Conservation (phyloP, 139 green algal genomes). For the Bryopsis sp. region DNA sequence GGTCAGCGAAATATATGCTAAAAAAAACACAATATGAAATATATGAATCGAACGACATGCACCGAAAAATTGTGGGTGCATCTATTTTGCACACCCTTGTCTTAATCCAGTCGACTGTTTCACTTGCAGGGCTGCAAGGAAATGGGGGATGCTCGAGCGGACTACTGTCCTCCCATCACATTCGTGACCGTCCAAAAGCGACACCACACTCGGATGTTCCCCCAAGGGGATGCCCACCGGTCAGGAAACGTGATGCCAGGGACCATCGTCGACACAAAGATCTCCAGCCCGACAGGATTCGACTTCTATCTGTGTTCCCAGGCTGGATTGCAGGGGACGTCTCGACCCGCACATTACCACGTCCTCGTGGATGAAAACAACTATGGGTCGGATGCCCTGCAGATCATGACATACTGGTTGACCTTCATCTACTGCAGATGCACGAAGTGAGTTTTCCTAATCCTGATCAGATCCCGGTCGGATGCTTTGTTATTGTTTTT, state of each 20-base stretch:
- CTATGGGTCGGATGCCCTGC: slow-evolving; percentile 50
- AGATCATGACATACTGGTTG: slow-evolving; percentile 58
- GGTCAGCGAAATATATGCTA: too few species aligned
- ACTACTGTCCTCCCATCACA: slow-evolving; percentile 44
- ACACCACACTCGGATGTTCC: slow-evolving; percentile 20
- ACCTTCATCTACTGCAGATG: slow-evolving; percentile 72
- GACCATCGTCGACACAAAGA: slow-evolving; percentile 42
- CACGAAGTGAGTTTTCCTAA: slow-evolving; percentile 26
- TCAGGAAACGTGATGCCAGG: slow-evolving; percentile 26
- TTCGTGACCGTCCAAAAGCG: slow-evolving; percentile 64
- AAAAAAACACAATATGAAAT: too few species aligned
- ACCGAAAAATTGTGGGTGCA: too few species aligned
- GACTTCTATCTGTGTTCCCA: slow-evolving; percentile 66
- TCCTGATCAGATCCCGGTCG: neutral
- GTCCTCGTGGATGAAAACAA: slow-evolving; percentile 64
- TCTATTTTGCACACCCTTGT: too few species aligned
- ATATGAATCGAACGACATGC: too few species aligned
- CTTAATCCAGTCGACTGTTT: too few species aligned
- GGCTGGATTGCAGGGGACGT: slow-evolving; percentile 56
- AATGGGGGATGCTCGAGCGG: slow-evolving; percentile 22
- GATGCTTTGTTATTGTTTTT: neutral
- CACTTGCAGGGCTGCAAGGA: slow-evolving; percentile 29
- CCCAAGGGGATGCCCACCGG: neutral
- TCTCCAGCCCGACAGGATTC: slow-evolving; percentile 37
- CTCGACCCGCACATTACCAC: slow-evolving; percentile 39